Evolutionary conservation across 2,329 filamentous ascomycete species (phyloP).

Genomic region (Corynespora cassiicola): DNA sequence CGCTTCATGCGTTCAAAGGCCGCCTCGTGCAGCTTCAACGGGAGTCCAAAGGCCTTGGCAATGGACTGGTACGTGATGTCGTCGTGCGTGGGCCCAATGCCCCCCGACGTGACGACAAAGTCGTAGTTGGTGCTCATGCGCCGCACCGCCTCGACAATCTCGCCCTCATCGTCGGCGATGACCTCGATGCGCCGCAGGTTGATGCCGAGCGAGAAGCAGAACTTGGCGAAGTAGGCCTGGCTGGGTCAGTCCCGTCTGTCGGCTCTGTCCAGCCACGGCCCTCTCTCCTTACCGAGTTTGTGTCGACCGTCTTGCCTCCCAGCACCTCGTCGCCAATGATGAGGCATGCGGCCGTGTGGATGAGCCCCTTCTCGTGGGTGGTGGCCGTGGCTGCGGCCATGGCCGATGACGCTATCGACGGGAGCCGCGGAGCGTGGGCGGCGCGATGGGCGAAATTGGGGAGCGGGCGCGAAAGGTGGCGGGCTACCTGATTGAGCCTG

Average conservation of each 20-base stretch:
- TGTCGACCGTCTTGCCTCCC: constrained; percentile 82
- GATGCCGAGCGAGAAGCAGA: constrained; percentile 69
- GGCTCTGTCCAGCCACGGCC: no score
- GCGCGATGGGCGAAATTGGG: constrained; percentile 63
- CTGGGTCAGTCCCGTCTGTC: no score
- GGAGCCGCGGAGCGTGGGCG: constrained; percentile 35
- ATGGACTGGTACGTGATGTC: constrained; percentile 97
- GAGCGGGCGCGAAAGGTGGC: constrained; percentile 71
- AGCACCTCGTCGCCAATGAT: constrained; percentile 98
- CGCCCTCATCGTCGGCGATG: constrained; percentile 87
- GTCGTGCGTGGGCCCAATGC: constrained; percentile 98
- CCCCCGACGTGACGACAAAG: constrained; percentile 93
- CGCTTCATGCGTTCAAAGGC: constrained; percentile 84
- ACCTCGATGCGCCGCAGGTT: constrained; percentile 87
- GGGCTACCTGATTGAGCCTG: constrained; percentile 74
- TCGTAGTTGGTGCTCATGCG: constrained; percentile 92
- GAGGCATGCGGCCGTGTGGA: constrained; percentile 88
- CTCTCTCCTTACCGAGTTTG: constrained; percentile 64
- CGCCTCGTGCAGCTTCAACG: constrained; percentile 76
- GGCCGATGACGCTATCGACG: constrained; percentile 47
- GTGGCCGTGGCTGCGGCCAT: constrained; percentile 52
- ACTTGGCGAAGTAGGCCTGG: constrained; percentile 66
- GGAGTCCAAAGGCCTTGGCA: constrained; percentile 83
- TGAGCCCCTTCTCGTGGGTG: constrained; percentile 68
- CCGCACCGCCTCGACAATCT: constrained; percentile 85